Evolutionary conservation across 305 asterid genomes (phyloP), one percentile per base, ranked within the genome.

Genomic region (Fraxinus sp.): DNA sequence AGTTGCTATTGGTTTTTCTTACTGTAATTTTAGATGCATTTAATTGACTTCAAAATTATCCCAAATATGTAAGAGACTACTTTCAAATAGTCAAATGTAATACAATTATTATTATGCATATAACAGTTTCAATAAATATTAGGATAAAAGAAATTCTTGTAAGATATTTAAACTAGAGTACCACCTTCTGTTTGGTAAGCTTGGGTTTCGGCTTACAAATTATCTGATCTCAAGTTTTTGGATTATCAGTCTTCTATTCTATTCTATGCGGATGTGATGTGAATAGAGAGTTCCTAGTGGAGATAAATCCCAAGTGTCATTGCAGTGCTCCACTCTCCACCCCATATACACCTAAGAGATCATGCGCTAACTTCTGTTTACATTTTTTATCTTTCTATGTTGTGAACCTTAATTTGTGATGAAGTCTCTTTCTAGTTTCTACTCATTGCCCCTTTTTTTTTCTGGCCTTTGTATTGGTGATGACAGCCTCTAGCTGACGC

Each of bases 401-500:
- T 2, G 77, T 44, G 24, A 33, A 78, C 78, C 72, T 32, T 52
- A 32, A 66, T 55, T 20, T 80, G 79, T 80, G 79, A 64, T 74
- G 77, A 66, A 83, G 66, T 59, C 77, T 41, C 20, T 79, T 76
- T 66, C 41, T 55, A 5, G 52, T 55, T 80, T 80, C 59, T 41
- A 2, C 18, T 20, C 64, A 70, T 73, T 68, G 57, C 8, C 81
- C 28, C 44, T 28, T 78, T 55, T 39, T 78, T 55, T 66, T 59
- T 82, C 75, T 84, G 77, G 81, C 46, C 26, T 85, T 82, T 79
- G 46, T 74, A 59, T 70, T 73, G 75, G 32, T 86, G 78, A 80
- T 86, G 79, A 89, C 94, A 96, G 98, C 98, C 99, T 84, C 86
- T 97, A 90, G 98, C 99, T 79, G 99, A 97, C 86, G 97, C 99